A percentile compares a stretch with the other conserved stretches of the same genome.
Evolutionary conservation across 768 basidiomycete genomes (phyloP).

Genomic region (Boletus rubescentipes): DNA sequence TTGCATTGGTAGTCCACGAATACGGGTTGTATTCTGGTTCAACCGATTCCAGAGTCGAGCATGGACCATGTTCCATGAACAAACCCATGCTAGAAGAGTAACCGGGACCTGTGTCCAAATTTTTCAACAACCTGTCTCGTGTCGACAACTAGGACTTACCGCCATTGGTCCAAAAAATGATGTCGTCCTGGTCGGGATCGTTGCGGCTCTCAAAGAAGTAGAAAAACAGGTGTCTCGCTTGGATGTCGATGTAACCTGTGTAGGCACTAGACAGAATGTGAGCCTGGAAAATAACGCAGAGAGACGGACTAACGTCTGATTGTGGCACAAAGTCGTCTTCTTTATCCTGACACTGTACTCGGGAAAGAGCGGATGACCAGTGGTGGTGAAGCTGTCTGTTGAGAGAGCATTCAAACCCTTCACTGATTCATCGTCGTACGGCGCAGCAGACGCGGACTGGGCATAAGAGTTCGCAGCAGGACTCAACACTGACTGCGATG

Average conservation of each 20-base stretch:
- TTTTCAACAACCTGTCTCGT: background rate
- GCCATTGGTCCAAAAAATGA: conserved; percentile 54
- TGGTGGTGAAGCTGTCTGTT: conserved; percentile 32
- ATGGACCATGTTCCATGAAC: conserved; percentile 50
- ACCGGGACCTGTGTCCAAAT: conserved; percentile 39
- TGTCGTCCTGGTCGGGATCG: conserved; percentile 52
- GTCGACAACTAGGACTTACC: conserved; percentile 39
- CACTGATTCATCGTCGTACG: conserved; percentile 25
- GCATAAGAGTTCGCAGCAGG: background rate
- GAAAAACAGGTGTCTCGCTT: conserved; percentile 64
- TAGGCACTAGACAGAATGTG: conserved; percentile 43
- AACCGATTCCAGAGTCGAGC: conserved; percentile 17
- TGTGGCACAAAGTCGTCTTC: conserved; percentile 32
- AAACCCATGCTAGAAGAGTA: conserved; percentile 58
- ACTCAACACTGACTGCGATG: conserved; percentile 18
- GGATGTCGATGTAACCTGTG: conserved; percentile 65
- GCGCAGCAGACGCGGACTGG: background rate
- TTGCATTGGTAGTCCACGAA: conserved; percentile 65
- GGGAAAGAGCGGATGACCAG: conserved; percentile 44
- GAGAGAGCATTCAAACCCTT: conserved; percentile 29
- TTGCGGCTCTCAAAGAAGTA: conserved; percentile 72
- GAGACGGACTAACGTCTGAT: conserved; percentile 28
- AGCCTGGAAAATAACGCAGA: background rate
- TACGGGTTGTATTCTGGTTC: conserved; percentile 44
- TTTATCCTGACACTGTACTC: conserved; percentile 41